Evolutionary conservation across 352 stramenopile species (phyloP).

Genomic region (Phytopythium aichiense): DNA sequence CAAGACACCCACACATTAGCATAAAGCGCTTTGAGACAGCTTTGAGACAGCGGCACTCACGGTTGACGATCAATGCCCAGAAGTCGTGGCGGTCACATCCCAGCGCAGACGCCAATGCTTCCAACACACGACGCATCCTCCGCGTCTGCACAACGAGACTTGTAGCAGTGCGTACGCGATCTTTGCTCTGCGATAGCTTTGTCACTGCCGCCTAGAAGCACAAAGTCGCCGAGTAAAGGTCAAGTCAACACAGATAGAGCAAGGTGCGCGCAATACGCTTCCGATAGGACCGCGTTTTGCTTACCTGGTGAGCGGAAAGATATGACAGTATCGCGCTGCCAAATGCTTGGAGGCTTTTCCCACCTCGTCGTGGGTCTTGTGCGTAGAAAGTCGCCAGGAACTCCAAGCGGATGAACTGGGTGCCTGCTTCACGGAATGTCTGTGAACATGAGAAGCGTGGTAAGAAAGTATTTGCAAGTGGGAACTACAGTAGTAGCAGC

Average conservation of each 20-base stretch:
- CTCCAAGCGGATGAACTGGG: slow-evolving; percentile 55
- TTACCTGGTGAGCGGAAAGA: slow-evolving; percentile 50
- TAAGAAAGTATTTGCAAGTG: not conserved
- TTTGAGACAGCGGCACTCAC: slow-evolving; percentile 13
- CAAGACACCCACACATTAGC: slow-evolving; percentile 1
- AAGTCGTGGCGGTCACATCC: slow-evolving; percentile 26
- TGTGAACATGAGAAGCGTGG: slow-evolving; percentile 3
- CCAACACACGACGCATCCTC: slow-evolving; percentile 26
- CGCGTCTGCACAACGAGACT: slow-evolving; percentile 32
- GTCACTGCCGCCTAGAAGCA: not conserved
- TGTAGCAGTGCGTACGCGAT: slow-evolving; percentile 18
- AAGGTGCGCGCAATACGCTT: not conserved
- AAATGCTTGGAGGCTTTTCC: slow-evolving; percentile 61
- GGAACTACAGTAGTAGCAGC: not conserved
- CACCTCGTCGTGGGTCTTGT: slow-evolving; percentile 54
- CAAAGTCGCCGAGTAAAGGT: not conserved
- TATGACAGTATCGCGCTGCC: slow-evolving; percentile 48
- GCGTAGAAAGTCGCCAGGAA: slow-evolving; percentile 55
- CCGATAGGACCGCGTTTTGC: not conserved
- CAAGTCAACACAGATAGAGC: not conserved
- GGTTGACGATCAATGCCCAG: slow-evolving; percentile 37
- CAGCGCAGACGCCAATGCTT: slow-evolving; percentile 25
- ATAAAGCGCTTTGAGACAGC: not conserved
- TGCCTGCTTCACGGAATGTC: slow-evolving; percentile 51
- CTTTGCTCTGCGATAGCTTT: not conserved